A percentile compares a stretch with the other conserved stretches of the same genome.
Evolutionary conservation across 176 grass and related monocot genomes (phyloP).

Genomic region (Ensete ventricosum): DNA sequence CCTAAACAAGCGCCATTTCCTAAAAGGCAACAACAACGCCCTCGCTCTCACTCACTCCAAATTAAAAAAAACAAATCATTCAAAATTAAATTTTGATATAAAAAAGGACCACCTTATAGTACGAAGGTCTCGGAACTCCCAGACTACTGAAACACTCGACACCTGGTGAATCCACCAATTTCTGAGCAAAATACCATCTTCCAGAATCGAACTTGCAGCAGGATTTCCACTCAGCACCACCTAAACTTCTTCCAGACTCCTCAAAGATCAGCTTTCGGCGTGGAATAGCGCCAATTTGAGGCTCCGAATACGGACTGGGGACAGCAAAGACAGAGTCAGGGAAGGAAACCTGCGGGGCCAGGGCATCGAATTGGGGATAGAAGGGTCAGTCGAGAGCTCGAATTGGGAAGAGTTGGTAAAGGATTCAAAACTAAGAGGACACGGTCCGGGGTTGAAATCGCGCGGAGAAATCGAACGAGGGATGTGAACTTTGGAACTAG

Average conservation of each 20-base stretch:
- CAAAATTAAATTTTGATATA: not conserved
- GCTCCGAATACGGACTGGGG: not conserved
- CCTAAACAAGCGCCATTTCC: not conserved
- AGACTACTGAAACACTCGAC: not conserved
- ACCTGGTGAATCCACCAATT: not conserved
- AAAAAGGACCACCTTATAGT: not conserved
- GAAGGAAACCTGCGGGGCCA: constrained; percentile 2
- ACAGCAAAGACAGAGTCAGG: not conserved
- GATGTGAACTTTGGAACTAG: not conserved
- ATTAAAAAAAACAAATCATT: not conserved
- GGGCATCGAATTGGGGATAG: not conserved
- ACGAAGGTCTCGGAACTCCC: not conserved
- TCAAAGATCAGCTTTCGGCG: not conserved
- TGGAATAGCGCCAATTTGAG: not conserved
- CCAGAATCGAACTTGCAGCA: not conserved
- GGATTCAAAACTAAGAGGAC: not conserved
- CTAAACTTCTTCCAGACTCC: not conserved
- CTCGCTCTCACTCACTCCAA: not conserved
- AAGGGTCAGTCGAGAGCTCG: not conserved
- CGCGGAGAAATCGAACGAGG: not conserved
- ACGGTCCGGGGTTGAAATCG: not conserved
- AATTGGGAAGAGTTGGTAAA: constrained; percentile 1
- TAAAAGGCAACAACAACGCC: not conserved
- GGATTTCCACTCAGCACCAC: not conserved
- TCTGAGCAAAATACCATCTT: not conserved